Conservation (phyloP, 148 eudicot genomes). For the Camellia sinensis region DNA sequence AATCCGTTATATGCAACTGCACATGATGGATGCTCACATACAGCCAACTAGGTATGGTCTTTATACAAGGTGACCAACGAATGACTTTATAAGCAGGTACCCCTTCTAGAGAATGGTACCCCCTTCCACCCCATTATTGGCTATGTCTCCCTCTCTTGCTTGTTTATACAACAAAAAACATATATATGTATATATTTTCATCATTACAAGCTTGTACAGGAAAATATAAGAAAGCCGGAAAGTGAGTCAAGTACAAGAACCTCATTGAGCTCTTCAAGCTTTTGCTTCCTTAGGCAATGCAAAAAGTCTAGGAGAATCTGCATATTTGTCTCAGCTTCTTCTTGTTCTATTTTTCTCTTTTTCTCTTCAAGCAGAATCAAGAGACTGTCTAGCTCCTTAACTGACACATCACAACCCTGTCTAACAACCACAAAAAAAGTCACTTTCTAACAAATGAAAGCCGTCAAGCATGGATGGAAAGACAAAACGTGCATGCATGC, state of each 20-base stretch:
- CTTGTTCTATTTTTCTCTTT: slow-evolving; percentile 82
- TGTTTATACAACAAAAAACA: not conserved
- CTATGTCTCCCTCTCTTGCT: not conserved
- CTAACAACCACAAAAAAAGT: slow-evolving; percentile 30
- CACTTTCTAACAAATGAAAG: slow-evolving; percentile 20
- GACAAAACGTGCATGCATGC: not conserved
- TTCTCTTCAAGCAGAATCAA: slow-evolving; percentile 62
- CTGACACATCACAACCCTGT: slow-evolving; percentile 86
- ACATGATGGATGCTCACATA: not conserved
- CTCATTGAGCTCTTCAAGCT: slow-evolving; percentile 80
- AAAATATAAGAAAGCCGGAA: not conserved
- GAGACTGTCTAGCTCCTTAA: slow-evolving; percentile 74
- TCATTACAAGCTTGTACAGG: not conserved
- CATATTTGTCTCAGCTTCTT: slow-evolving; percentile 82
- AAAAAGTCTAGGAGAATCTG: slow-evolving; percentile 72
- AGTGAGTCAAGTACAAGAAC: slow-evolving; percentile 29
- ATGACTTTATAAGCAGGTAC: not conserved
- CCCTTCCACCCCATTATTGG: not conserved
- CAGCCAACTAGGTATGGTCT: not conserved
- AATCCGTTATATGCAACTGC: not conserved
- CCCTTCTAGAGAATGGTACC: not conserved
- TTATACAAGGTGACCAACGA: not conserved
- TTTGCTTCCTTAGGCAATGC: slow-evolving; percentile 60
- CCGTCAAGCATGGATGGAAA: not conserved
- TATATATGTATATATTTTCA: no score